Evolutionary conservation across 1,284 basidiomycete genomes (phyloP).

Genomic region (Phellinidium pouzarii): DNA sequence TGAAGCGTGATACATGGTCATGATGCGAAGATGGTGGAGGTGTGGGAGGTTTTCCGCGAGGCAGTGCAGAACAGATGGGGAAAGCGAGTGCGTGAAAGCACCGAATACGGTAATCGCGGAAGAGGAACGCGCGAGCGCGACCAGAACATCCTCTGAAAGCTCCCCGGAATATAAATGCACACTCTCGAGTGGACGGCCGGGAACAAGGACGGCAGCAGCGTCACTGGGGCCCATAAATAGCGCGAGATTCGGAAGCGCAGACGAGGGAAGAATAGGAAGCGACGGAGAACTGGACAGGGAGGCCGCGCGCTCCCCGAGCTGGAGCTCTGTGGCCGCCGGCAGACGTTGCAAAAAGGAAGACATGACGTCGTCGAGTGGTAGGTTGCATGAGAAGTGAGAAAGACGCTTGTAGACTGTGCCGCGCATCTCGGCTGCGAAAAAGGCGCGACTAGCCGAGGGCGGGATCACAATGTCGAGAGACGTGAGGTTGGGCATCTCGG

Average conservation of each 20-base stretch:
- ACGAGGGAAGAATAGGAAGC: constrained; percentile 24
- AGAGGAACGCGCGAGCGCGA: constrained; percentile 20
- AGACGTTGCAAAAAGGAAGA: constrained; percentile 48
- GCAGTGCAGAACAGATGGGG: constrained; percentile 11
- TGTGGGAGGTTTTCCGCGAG: constrained; percentile 15
- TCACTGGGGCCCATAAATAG: constrained; percentile 55
- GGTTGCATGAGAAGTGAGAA: constrained; percentile 47
- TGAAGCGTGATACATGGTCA: constrained; percentile 18
- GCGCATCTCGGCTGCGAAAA: constrained; percentile 30
- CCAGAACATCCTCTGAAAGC: constrained; percentile 21
- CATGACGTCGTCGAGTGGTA: constrained; percentile 51
- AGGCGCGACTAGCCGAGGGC: constrained; percentile 44
- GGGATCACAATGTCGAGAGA: constrained; percentile 53
- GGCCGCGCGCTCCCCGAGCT: constrained; percentile 32
- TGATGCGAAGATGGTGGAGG: constrained; percentile 19
- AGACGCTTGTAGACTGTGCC: constrained; percentile 38
- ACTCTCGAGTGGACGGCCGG: constrained; percentile 55
- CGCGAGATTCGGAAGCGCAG: constrained; percentile 43
- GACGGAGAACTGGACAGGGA: constrained; percentile 16
- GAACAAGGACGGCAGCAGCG: constrained; percentile 47
- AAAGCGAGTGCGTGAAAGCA: constrained; percentile 27
- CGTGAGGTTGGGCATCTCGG: constrained; percentile 49
- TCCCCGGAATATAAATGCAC: constrained; percentile 41
- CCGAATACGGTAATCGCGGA: constrained; percentile 26
- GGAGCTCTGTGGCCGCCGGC: constrained; percentile 44